Percentiles rank a stretch among this genome's conserved stretches.
phyloP scores from a whole-genome alignment of 2,329 filamentous ascomycete species.

The Thielaviopsis musarum region DNA sequence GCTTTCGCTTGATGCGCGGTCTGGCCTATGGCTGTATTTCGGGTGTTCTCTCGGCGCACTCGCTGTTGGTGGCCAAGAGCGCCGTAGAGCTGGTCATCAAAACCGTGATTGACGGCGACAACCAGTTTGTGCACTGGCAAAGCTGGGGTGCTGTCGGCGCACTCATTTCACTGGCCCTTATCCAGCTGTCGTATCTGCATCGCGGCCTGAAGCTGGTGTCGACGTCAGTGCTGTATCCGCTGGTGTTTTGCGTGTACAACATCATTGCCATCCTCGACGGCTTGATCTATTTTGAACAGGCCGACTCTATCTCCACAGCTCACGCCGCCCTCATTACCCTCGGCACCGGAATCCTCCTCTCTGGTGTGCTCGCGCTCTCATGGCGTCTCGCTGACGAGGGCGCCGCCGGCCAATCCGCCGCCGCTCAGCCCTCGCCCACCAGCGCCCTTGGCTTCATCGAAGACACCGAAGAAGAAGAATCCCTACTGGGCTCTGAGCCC shows the following conservation, averaged over 20 bases:
- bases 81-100: slow-evolving; percentile 84
- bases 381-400: slow-evolving; percentile 73
- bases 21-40: slow-evolving; percentile 80
- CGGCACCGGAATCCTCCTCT: slow-evolving; percentile 71
- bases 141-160: slow-evolving; percentile 81
- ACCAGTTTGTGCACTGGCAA: slow-evolving; percentile 91
- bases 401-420: background rate
- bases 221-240: slow-evolving; percentile 86
- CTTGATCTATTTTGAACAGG: slow-evolving; percentile 90
- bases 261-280: slow-evolving; percentile 96
- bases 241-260: slow-evolving; percentile 98
- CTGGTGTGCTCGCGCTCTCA: slow-evolving; percentile 77
- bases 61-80: slow-evolving; percentile 83
- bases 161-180: slow-evolving; percentile 65
- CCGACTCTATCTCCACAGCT: slow-evolving; percentile 56
- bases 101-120: slow-evolving; percentile 69
- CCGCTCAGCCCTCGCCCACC: slow-evolving; percentile 40
- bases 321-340: slow-evolving; percentile 70
- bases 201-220: slow-evolving; percentile 86
- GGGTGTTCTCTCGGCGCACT: slow-evolving; percentile 86
- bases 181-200: slow-evolving; percentile 90
- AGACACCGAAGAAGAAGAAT: slow-evolving; percentile 36
- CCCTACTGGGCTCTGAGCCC: slow-evolving; percentile 21
- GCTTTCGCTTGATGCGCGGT: slow-evolving; percentile 61
- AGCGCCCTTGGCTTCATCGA: slow-evolving; percentile 73